Evolutionary conservation across 2,329 filamentous ascomycete species (phyloP).

Genomic region (Microcyclosporella mali): DNA sequence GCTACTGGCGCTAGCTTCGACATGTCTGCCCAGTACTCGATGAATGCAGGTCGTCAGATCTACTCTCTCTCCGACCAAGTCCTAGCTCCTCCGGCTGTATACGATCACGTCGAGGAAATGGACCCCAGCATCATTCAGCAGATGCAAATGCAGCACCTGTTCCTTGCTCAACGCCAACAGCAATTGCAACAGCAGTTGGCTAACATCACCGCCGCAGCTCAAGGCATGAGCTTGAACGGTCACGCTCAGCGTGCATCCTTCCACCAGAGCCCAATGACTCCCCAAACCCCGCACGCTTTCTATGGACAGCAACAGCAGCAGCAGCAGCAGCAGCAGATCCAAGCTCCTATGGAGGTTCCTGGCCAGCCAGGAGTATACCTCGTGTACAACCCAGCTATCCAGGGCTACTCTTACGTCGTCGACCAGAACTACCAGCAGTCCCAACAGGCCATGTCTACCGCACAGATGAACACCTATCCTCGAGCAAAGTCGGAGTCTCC

Average conservation of each 20-base stretch:
- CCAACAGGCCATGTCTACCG: conserved; percentile 26
- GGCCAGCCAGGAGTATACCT: conserved; percentile 71
- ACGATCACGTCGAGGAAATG: conserved; percentile 66
- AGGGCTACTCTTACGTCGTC: conserved; percentile 74
- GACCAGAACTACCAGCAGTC: conserved; percentile 57
- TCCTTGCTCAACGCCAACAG: conserved; percentile 90
- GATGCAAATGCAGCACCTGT: conserved; percentile 83
- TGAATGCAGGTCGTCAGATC: conserved; percentile 49
- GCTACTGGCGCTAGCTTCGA: conserved; percentile 48
- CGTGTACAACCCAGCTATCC: conserved; percentile 79
- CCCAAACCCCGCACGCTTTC: conserved; percentile 47
- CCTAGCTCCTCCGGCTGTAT: conserved; percentile 73
- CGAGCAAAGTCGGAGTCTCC: conserved; percentile 18
- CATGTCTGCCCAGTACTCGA: conserved; percentile 40
- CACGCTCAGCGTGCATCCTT: conserved; percentile 15
- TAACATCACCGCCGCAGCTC: conserved; percentile 72
- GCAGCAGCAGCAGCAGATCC: conserved; percentile 59
- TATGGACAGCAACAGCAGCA: conserved; percentile 63
- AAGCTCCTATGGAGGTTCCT: conserved; percentile 59
- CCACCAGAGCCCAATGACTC: conserved; percentile 38
- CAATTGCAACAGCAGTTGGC: conserved; percentile 89
- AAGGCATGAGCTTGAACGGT: conserved; percentile 62
- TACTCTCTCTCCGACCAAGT: conserved; percentile 78
- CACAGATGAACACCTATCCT: conserved; percentile 22
- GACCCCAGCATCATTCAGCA: conserved; percentile 84